Evolutionary conservation across 306 rosid species (phyloP).

Genomic region (Rubus idaeus): DNA sequence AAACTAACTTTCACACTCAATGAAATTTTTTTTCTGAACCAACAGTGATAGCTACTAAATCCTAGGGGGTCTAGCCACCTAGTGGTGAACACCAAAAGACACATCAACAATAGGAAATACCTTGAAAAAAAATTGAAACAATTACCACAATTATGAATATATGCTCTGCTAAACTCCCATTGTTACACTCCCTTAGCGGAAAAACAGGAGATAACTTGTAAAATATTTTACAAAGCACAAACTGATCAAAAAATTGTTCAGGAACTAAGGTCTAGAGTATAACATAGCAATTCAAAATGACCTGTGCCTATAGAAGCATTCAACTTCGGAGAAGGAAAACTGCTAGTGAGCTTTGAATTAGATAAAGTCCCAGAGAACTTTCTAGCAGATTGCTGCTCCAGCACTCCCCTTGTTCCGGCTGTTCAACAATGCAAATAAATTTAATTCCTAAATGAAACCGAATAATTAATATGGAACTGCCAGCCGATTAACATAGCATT

Average conservation of each 20-base stretch:
- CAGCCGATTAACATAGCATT: neutral
- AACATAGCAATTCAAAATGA: constrained; percentile 16
- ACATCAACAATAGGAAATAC: neutral
- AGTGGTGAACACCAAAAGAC: neutral
- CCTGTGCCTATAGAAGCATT: constrained; percentile 68
- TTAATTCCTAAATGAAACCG: neutral
- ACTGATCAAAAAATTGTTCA: neutral
- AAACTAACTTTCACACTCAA: neutral
- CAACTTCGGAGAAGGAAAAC: constrained; percentile 54
- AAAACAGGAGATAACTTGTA: neutral
- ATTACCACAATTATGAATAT: neutral
- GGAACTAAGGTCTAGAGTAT: neutral
- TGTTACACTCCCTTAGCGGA: neutral
- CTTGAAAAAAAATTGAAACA: neutral
- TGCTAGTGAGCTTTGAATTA: constrained; percentile 51
- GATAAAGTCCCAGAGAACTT: constrained; percentile 56
- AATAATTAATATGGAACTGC: neutral
- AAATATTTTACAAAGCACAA: neutral
- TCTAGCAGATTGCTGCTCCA: constrained; percentile 62
- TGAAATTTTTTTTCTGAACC: neutral
- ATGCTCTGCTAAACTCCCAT: neutral
- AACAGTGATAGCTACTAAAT: neutral
- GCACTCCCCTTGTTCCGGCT: constrained; percentile 56
- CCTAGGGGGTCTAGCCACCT: neutral
- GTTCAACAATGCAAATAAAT: constrained; percentile 14